Base-by-base conservation (phyloP, 768 basidiomycete species). In the Fomitopsis serialis region DNA sequence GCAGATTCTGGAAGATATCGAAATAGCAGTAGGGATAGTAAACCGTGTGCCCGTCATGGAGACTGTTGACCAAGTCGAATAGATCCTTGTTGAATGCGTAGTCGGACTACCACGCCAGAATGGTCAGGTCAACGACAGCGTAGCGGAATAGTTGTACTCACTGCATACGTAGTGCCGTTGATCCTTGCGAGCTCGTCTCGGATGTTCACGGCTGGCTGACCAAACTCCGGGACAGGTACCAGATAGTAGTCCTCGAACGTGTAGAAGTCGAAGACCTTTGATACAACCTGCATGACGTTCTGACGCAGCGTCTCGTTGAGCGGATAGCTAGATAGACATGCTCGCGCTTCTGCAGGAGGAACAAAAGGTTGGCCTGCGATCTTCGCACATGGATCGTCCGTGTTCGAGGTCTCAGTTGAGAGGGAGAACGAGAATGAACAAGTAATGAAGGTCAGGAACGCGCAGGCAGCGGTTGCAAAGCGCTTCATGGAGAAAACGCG, bases 11-110 rank as follows among this genome's bases (percentile, higher is more conserved):
- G 58, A 59, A 66, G 4, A 54, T 47, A 49, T 43, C 49, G 42
- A 68, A 76, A 63, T 84, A 83, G 63, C 83, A 85, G 36, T 69
- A 58, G 0, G 81, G 78, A 68, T 79, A 76, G 76, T 79, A 84
- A 19, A 82, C 74, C 12, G 84, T 86, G 60, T 85, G 84, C 7
- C 84, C 84, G 60, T 85, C 83, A 60, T 86, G 85, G 43, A 86
- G 58, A 45, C 74, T 74, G 17, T 72, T 80, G 0, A 74, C 76
- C 54, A 81, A 77, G 51, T 80, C 71, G 55, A 78, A 84, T 13
- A 86, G 59, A 37, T 74, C 82, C 43, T 68, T 70, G 60, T 78
- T 84, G 67, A 86, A 84, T 61, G 83, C 82, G 55, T 82, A 86
- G 57, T 85, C 83, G 8, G 82, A 82, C 80, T 86, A 51, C 25